Evolutionary conservation across 176 grass and related monocot genomes (phyloP), one percentile per base, ranked within the genome.

Genomic region (Aechmea fasciata): DNA sequence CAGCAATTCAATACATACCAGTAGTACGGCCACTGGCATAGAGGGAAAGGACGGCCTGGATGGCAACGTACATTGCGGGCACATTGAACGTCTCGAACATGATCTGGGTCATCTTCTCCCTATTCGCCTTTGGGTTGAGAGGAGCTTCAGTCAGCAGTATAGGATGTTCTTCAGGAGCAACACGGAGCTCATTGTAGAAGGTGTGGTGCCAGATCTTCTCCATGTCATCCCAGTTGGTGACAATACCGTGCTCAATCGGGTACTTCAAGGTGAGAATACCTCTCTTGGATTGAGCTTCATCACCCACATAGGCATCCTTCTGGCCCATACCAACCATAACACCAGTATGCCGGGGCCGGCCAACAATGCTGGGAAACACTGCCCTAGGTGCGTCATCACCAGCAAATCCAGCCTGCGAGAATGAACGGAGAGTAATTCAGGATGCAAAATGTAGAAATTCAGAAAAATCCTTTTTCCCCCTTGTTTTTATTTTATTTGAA

Each of bases 21-120:
- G 64, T 67, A 29, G 64, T 67, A 48, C 64, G 64, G 1, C 64
- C 64, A 67, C 64, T 67, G 29, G 64, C 64, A 18, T 67, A 67
- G 8, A 67, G 24, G 64, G 64, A 67, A 17, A 67, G 64, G 14
- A 67, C 64, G 47, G 64, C 64, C 26, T 67, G 64, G 29, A 67
- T 67, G 3, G 64, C 64, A 17, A 67, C 64, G 47, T 67, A 67
- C 64, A 67, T 67, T 28, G 64, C 64, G 17, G 64, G 64, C 25
- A 67, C 64, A 48, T 67, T 67, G 64, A 67, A 67, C 0, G 64
- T 67, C 64, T 67, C 64, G 9, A 67, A 67, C 64, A 67, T 67
- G 29, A 67, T 67, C 64, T 67, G 64, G 26, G 64, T 67, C 64
- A 67, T 67, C 24, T 67, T 67, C 64, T 67, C 64, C 47, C 64